phyloP scores from a whole-genome alignment of 331 rosid genomes.

The Malus hybrid region DNA sequence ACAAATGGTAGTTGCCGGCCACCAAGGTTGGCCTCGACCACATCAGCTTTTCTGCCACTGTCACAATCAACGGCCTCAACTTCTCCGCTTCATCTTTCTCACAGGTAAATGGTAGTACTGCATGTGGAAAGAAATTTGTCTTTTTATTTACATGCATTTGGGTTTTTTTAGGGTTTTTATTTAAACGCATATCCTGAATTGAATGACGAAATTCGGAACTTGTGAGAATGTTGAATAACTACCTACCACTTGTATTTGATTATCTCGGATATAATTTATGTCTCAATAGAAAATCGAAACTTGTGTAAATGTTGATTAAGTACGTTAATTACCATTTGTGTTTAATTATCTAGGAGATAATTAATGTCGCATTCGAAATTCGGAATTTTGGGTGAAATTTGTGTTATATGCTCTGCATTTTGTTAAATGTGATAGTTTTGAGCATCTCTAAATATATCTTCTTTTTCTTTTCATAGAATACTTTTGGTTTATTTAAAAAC shows the following conservation, averaged over 20 bases:
- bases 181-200: background rate
- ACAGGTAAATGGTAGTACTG: too few relatives aligned
- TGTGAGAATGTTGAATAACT: background rate
- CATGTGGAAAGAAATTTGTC: too few relatives aligned
- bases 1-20: conserved; percentile 5
- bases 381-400: background rate
- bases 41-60: conserved; percentile 24
- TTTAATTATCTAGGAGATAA: too few relatives aligned
- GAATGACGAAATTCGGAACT: background rate
- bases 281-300: too few relatives aligned
- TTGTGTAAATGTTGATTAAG: too few relatives aligned
- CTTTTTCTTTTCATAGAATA: conserved; percentile 30
- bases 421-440: background rate
- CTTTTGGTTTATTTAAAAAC: conserved; percentile 43
- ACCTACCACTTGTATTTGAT: too few relatives aligned
- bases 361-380: too few relatives aligned
- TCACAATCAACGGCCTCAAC: conserved; percentile 17
- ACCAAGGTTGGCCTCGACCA: conserved; percentile 38
- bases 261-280: too few relatives aligned
- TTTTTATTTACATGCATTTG: background rate
- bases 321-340: too few relatives aligned
- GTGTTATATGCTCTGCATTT: background rate
- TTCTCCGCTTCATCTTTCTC: background rate
- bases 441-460: background rate
- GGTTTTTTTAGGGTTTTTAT: background rate